A percentile compares a stretch with the other conserved stretches of the same genome.
Conservation (phyloP, 108 stramenopile species). For the Nitzschia putrida region DNA sequence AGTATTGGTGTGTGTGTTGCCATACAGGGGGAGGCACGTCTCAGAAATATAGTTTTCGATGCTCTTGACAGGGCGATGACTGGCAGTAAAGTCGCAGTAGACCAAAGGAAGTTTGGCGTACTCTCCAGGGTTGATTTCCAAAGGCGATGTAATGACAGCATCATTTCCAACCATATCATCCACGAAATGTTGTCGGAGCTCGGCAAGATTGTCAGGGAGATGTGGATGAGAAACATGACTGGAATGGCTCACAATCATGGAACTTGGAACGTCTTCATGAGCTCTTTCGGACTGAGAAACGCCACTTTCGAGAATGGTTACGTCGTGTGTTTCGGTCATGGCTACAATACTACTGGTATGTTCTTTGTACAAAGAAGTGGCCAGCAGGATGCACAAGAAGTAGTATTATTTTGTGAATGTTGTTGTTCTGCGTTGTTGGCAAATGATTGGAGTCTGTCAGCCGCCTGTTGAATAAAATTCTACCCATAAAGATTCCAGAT, state of each 20-base stretch:
- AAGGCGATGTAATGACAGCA: constrained; percentile 22
- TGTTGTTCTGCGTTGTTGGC: too few relatives aligned
- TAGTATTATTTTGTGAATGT: too few relatives aligned
- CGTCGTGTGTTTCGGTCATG: too few relatives aligned
- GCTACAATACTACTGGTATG: too few relatives aligned
- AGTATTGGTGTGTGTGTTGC: constrained; percentile 94
- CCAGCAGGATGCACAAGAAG: too few relatives aligned
- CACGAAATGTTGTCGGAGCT: constrained; percentile 13
- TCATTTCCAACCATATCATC: constrained; percentile 13
- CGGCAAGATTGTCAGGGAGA: neutral
- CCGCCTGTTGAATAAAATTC: too few relatives aligned
- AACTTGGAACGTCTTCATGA: constrained; percentile 24
- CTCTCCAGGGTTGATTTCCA: constrained; percentile 24
- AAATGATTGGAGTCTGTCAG: too few relatives aligned
- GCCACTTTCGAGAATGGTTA: constrained; percentile 21
- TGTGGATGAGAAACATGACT: neutral
- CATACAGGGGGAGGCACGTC: constrained; percentile 83
- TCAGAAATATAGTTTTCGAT: constrained; percentile 69
- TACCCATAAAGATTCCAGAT: too few relatives aligned
- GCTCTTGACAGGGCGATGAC: constrained; percentile 66
- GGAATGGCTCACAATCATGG: neutral
- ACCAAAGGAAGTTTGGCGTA: constrained; percentile 63
- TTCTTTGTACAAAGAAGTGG: too few relatives aligned
- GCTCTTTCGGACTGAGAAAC: constrained; percentile 37
- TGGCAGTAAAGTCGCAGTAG: constrained; percentile 88